Evolutionary conservation across 257 asterid species (phyloP).

Genomic region (Nicotiana obtusifolia): DNA sequence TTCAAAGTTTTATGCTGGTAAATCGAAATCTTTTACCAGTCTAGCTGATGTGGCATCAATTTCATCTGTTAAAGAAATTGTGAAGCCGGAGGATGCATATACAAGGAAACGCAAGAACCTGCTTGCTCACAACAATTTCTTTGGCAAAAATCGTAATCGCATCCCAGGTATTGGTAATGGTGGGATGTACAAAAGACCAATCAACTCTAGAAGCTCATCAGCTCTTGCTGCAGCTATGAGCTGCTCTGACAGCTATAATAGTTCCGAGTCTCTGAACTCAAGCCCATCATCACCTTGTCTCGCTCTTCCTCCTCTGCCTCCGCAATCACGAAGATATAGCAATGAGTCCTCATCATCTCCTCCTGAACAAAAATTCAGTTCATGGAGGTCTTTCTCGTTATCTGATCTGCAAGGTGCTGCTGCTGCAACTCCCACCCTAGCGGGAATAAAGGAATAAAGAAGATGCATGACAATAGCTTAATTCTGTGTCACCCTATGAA

Average conservation of each 20-base stretch:
- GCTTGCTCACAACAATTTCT: constrained; percentile 45
- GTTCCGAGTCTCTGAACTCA: constrained; percentile 48
- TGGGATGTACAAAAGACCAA: constrained; percentile 49
- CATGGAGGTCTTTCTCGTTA: constrained; percentile 70
- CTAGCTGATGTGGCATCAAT: constrained; percentile 50
- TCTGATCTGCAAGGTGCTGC: constrained; percentile 74
- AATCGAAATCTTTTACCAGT: constrained; percentile 53
- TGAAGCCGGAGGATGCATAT: constrained; percentile 60
- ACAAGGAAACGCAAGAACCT: constrained; percentile 64
- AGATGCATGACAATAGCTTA: constrained; percentile 15
- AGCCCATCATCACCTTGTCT: constrained; percentile 42
- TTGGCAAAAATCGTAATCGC: constrained; percentile 44
- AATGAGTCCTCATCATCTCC: constrained; percentile 36
- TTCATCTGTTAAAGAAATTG: constrained; percentile 51
- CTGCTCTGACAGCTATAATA: constrained; percentile 36
- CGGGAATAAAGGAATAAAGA: constrained; percentile 32
- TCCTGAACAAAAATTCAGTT: constrained; percentile 39
- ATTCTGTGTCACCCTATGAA: constrained; percentile 44
- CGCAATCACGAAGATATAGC: constrained; percentile 36
- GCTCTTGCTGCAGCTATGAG: constrained; percentile 41
- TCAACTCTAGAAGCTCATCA: constrained; percentile 48
- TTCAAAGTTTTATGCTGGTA: constrained; percentile 33
- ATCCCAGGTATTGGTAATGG: constrained; percentile 28
- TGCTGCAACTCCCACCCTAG: constrained; percentile 26
- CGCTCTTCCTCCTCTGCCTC: constrained; percentile 75